Conservation (phyloP, 805 yeast species). For the Sugiyamaella mastotermitis region DNA sequence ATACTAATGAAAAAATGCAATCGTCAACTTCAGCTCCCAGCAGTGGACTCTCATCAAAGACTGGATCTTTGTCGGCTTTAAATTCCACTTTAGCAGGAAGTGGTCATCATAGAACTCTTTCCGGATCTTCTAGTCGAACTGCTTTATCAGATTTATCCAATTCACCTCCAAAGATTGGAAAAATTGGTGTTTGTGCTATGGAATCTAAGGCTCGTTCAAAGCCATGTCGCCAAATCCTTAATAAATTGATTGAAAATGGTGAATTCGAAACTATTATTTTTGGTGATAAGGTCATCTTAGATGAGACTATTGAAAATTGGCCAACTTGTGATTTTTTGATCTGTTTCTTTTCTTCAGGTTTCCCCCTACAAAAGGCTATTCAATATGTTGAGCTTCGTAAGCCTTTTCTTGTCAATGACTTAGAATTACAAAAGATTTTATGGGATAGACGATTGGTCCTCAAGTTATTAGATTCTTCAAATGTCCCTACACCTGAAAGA, state of each 20-base stretch:
- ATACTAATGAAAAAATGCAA: constrained; percentile 3
- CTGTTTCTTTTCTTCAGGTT: constrained; percentile 91
- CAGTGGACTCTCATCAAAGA: too few relatives aligned
- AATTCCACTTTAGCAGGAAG: not conserved
- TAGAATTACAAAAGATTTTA: constrained; percentile 84
- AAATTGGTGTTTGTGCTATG: constrained; percentile 98
- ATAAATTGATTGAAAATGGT: constrained; percentile 81
- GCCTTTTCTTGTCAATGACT: constrained; percentile 84
- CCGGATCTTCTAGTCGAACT: constrained; percentile 4
- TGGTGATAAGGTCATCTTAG: constrained; percentile 94
- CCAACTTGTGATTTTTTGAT: constrained; percentile 96
- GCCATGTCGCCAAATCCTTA: constrained; percentile 89
- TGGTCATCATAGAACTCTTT: constrained; percentile 5
- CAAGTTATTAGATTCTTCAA: constrained; percentile 64
- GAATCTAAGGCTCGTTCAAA: constrained; percentile 93
- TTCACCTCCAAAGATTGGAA: constrained; percentile 50
- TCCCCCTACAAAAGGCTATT: constrained; percentile 94
- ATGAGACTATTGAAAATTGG: constrained; percentile 93
- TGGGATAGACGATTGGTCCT: constrained; percentile 96
- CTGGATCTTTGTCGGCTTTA: not conserved
- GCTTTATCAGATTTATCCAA: constrained; percentile 2
- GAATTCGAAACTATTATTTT: constrained; percentile 95
- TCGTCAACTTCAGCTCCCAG: not conserved
- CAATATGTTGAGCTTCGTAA: constrained; percentile 81
- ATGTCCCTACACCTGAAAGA: constrained; percentile 87